These are phyloP conservation scores for Scutellaria baicalensis DNA, from an alignment of 257 asterid species.

Conservation along the genomic window DNA sequence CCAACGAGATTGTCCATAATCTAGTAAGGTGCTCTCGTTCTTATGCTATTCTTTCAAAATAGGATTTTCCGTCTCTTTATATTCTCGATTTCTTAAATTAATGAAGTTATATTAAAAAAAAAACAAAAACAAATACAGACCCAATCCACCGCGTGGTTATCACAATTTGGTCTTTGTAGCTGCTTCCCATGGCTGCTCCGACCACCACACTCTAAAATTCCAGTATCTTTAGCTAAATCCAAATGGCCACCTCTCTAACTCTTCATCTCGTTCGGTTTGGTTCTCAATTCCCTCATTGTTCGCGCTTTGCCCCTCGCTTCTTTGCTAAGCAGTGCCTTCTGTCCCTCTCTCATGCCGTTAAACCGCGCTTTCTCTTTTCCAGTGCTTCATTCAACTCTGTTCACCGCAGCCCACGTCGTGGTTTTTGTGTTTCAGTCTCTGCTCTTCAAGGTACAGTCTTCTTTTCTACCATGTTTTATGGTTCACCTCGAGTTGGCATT, in stretches of 20 bases:
- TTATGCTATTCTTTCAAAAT: no score
- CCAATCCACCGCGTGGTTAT: not conserved
- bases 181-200: slow-evolving; percentile 2
- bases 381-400: slow-evolving; percentile 7
- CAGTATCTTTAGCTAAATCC: not conserved
- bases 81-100: no score
- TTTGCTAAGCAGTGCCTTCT: slow-evolving; percentile 12
- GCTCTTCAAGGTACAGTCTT: slow-evolving; percentile 24
- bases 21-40: no score
- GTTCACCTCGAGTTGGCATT: slow-evolving; percentile 7
- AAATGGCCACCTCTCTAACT: slow-evolving; percentile 47
- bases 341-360: slow-evolving; percentile 10
- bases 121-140: not conserved
- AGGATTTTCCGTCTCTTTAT: no score
- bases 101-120: no score
- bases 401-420: slow-evolving; percentile 17
- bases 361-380: slow-evolving; percentile 12
- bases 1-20: no score
- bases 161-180: not conserved
- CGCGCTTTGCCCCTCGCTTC: slow-evolving; percentile 22
- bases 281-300: slow-evolving; percentile 29
- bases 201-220: not conserved
- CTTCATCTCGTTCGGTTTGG: slow-evolving; percentile 40
- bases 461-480: not conserved
- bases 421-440: slow-evolving; percentile 27